Conservation (phyloP, 2,329 filamentous ascomycete species). For the Apiospora saccharicola region DNA sequence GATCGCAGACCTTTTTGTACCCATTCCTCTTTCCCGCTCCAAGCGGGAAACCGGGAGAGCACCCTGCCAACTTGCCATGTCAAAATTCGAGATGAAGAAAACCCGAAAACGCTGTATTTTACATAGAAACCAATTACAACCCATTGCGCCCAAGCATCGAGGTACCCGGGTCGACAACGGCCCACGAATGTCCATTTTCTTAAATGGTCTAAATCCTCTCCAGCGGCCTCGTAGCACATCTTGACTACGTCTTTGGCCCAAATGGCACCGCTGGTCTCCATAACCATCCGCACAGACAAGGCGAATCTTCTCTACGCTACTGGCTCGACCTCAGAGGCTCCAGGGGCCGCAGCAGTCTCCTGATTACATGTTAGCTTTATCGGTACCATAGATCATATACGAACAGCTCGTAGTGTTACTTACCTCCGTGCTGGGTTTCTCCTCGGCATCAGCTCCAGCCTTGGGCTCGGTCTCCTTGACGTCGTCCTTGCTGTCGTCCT, state of each 20-base stretch:
- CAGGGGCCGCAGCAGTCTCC: not conserved
- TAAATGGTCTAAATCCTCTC: not conserved
- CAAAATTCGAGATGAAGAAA: conserved; percentile 21
- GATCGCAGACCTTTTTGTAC: not conserved
- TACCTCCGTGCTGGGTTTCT: conserved; percentile 47
- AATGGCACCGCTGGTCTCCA: not conserved
- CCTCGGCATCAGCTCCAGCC: conserved; percentile 37
- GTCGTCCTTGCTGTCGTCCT: conserved; percentile 38
- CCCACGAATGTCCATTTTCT: not conserved
- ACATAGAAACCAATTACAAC: conserved; percentile 23
- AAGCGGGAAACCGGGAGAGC: not conserved
- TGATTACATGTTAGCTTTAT: not conserved
- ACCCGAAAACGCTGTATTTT: conserved; percentile 24
- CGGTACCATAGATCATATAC: not conserved
- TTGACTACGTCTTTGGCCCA: not conserved
- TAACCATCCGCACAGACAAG: not conserved
- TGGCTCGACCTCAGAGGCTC: conserved; percentile 9
- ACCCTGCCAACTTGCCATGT: conserved; percentile 19
- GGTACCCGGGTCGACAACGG: not conserved
- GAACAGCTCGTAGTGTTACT: conserved; percentile 29
- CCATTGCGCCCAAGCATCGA: conserved; percentile 13
- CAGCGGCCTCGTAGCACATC: not conserved
- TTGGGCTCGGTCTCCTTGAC: conserved; percentile 33
- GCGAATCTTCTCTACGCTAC: not conserved
- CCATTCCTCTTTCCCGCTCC: not conserved